A percentile compares a stretch with the other conserved stretches of the same genome.
phyloP scores from a whole-genome alignment of 306 rosid genomes.

The Carpinus viminea region DNA sequence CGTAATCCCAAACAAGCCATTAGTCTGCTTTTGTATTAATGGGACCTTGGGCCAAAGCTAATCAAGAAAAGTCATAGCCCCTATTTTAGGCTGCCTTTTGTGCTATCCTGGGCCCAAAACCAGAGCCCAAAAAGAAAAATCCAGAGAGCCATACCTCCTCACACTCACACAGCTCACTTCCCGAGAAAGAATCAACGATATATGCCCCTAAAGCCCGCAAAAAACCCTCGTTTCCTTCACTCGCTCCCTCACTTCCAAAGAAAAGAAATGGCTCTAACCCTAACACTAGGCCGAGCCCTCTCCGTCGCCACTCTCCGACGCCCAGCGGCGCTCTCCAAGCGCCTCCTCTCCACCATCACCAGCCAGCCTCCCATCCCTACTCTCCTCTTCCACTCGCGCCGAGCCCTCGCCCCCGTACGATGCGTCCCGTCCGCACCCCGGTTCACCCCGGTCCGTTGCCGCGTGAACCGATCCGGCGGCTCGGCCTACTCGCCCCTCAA shows the following conservation, averaged over 20 bases:
- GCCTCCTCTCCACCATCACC: slow-evolving; percentile 46
- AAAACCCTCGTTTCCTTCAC: background rate
- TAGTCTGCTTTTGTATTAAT: too few species aligned
- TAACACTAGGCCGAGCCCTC: slow-evolving; percentile 54
- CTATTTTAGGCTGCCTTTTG: too few species aligned
- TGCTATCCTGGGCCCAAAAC: background rate
- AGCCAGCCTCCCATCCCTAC: slow-evolving; percentile 37
- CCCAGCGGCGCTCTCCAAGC: slow-evolving; percentile 35
- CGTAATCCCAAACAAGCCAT: fast-evolving
- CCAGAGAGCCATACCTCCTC: too few species aligned
- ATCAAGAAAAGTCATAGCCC: too few species aligned
- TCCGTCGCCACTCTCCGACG: slow-evolving; percentile 31
- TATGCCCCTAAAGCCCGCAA: background rate
- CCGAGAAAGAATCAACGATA: too few species aligned
- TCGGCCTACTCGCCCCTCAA: slow-evolving; percentile 80
- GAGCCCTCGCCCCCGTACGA: slow-evolving; percentile 40
- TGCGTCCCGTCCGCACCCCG: slow-evolving; percentile 29
- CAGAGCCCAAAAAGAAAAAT: background rate
- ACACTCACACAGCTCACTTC: too few species aligned
- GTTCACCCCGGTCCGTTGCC: slow-evolving; percentile 61
- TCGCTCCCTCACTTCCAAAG: slow-evolving; percentile 1
- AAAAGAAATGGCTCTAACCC: slow-evolving; percentile 53
- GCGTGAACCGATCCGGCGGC: slow-evolving; percentile 65
- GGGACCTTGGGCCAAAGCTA: too few species aligned
- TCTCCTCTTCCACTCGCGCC: slow-evolving; percentile 37